Conservation (phyloP, 2,329 filamentous ascomycete species). For the Leptographium lundbergii region DNA sequence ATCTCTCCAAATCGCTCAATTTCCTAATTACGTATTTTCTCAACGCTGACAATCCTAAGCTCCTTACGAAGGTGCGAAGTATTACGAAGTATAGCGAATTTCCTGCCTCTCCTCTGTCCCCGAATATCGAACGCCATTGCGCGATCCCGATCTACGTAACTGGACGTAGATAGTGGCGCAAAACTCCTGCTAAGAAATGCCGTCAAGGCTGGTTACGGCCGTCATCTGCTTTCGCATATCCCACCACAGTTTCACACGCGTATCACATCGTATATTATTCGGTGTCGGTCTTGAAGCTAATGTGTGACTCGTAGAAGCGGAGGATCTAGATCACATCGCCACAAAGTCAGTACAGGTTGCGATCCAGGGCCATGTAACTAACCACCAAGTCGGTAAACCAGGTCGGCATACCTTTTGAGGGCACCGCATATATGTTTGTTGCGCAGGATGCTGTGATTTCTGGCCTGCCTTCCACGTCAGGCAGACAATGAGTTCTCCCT, state of each 20-base stretch:
- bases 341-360: not conserved
- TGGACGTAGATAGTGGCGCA: too few relatives aligned
- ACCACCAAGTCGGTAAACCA: not conserved
- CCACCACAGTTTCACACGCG: not conserved
- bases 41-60: too few relatives aligned
- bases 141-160: too few relatives aligned
- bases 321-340: slow-evolving; percentile 24
- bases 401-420: slow-evolving; percentile 53
- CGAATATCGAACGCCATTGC: too few relatives aligned
- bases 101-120: too few relatives aligned
- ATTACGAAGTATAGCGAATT: too few relatives aligned
- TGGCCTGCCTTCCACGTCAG: slow-evolving; percentile 61
- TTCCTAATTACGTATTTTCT: too few relatives aligned
- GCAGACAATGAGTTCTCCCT: slow-evolving; percentile 51
- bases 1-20: too few relatives aligned
- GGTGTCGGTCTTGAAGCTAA: slow-evolving; percentile 22
- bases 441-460: slow-evolving; percentile 61
- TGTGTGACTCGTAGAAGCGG: slow-evolving; percentile 45
- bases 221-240: not conserved
- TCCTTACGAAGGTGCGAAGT: too few relatives aligned
- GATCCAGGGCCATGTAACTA: not conserved
- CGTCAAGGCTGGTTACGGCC: not conserved
- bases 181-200: too few relatives aligned
- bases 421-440: slow-evolving; percentile 59
- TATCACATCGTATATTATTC: not conserved